Base-by-base conservation (phyloP, 148 eudicot species). In the Euryodendron excelsum region DNA sequence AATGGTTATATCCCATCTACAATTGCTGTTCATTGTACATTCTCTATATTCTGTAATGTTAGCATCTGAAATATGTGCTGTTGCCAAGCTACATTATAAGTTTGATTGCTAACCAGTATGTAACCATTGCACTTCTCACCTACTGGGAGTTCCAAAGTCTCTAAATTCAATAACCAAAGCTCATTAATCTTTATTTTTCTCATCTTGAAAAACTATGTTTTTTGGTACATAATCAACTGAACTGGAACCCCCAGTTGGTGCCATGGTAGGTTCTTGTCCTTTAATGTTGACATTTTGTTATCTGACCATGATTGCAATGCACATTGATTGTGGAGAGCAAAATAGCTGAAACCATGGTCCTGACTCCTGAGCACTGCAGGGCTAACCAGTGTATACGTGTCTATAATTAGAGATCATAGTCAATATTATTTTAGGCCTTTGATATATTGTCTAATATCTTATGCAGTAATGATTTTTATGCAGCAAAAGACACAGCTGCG, bases 401-500 rank as follows among this genome's bases (percentile, higher is more conserved):
- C 34, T 34, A 23, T 37, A 34, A 59, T 25, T 37, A 25, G 68
- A 58, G 21, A 60, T 74, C 36, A 25, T 9, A 25, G 41, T 61
- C 25, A 55, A 58, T 27, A 0, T 74, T 56, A 45, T 41, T 61
- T 75, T 12, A 44, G 23, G 55, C 39, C 70, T 44, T 62, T 23
- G 6, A n/a, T 60, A 44, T 9, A 21, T 25, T 20, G 56, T 62
- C 30, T 11, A 62, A 41, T 47, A 20, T 45, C 10, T 78, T 25
- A 45, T 39, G 18, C n/a, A 37, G 25, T 59, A 33, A 31, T 72
- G 59, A 41, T 79, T 64, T 56, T 73, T 25, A 30, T 76, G 41
- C 66, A 41, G 81, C 33, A 23, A 23, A 63, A 62, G 81, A 72
- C 71, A 33, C 8, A n/a, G 59, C 53, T 60, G 39, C 28, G 76